Evolutionary conservation across 2,329 filamentous ascomycete species (phyloP).

Genomic region (Ophiostoma triangulosporum): DNA sequence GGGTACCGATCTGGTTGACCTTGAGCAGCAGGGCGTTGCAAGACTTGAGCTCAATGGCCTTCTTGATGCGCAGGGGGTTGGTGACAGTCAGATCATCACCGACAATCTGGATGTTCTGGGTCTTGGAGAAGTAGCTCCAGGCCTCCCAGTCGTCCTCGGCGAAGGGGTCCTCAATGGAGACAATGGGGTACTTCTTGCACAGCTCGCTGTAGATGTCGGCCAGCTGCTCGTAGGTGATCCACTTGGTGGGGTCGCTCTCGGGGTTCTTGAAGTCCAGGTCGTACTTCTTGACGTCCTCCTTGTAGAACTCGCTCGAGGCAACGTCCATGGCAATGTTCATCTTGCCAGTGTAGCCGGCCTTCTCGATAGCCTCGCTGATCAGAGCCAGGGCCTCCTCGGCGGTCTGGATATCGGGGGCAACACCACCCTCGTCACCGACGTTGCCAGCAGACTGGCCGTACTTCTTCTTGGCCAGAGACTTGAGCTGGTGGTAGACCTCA

Average conservation of each 20-base stretch:
- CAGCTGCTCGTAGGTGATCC: conserved; percentile 97
- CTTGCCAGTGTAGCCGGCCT: conserved; percentile 89
- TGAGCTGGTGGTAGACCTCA: conserved; percentile 97
- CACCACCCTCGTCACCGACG: conserved; percentile 98
- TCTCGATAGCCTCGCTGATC: conserved; percentile 86
- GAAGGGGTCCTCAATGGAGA: conserved; percentile 98
- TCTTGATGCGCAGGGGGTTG: conserved; percentile 98
- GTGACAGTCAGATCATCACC: conserved; percentile 98
- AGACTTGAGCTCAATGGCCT: conserved; percentile 97
- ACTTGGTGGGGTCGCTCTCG: conserved; percentile 87
- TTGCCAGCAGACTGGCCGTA: conserved; percentile 98
- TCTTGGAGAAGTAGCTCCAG: conserved; percentile 99
- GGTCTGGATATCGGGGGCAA: conserved; percentile 96
- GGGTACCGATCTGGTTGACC: conserved; percentile 99
- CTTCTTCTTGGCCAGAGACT: conserved; percentile 95
- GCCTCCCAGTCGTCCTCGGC: conserved; percentile 99
- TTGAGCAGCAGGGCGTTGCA: conserved; percentile 97
- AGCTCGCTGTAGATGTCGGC: conserved; percentile 82
- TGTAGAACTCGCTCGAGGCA: conserved; percentile 99
- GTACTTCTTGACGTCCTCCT: conserved; percentile 95
- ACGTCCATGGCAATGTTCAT: conserved; percentile 99
- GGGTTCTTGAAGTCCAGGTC: conserved; percentile 99
- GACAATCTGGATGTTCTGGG: conserved; percentile 94
- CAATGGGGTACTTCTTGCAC: conserved; percentile 91
- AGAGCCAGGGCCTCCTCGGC: conserved; percentile 93